These are phyloP conservation scores for Citrus trifoliata DNA, from an alignment of 345 rosid species.

Conservation along the genomic window DNA sequence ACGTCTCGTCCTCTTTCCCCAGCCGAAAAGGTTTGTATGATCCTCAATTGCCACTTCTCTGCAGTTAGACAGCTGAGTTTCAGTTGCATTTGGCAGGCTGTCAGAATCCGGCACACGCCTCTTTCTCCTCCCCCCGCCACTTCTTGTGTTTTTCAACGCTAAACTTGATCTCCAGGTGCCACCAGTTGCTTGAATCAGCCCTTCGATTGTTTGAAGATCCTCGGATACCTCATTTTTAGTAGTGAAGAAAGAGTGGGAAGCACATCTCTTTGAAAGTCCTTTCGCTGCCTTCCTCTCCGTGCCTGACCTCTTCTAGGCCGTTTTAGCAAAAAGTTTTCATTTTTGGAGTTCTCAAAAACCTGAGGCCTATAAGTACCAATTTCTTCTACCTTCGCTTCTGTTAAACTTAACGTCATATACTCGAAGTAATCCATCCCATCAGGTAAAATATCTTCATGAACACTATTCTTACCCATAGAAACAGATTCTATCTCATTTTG, in stretches of 20 bases:
- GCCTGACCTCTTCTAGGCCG: constrained; percentile 62
- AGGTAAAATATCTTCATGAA: constrained; percentile 5
- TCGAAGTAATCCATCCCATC: constrained; percentile 61
- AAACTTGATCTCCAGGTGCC: constrained; percentile 51
- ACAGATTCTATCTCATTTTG: constrained; percentile 14
- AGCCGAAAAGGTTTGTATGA: constrained; percentile 45
- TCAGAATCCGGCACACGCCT: constrained; percentile 19
- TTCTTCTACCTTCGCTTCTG: constrained; percentile 44
- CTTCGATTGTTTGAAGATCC: constrained; percentile 70
- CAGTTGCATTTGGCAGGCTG: constrained; percentile 13
- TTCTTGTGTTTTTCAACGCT: constrained; percentile 37
- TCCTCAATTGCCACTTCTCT: constrained; percentile 41
- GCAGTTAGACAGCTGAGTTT: constrained; percentile 31
- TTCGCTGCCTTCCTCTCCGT: constrained; percentile 67
- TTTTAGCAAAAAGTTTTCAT: constrained; percentile 34
- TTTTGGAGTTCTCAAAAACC: constrained; percentile 31
- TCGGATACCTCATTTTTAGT: constrained; percentile 64
- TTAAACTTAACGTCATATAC: constrained; percentile 59
- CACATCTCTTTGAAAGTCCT: constrained; percentile 75
- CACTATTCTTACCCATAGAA: constrained; percentile 6
- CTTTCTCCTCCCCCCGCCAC: constrained; percentile 46
- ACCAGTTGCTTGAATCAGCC: constrained; percentile 62
- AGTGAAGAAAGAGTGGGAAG: constrained; percentile 61
- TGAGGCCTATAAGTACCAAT: constrained; percentile 31
- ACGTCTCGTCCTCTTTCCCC: constrained; percentile 89